phyloP scores from a whole-genome alignment of 2,329 filamentous ascomycete species.

The Escovopsis weberi region DNA sequence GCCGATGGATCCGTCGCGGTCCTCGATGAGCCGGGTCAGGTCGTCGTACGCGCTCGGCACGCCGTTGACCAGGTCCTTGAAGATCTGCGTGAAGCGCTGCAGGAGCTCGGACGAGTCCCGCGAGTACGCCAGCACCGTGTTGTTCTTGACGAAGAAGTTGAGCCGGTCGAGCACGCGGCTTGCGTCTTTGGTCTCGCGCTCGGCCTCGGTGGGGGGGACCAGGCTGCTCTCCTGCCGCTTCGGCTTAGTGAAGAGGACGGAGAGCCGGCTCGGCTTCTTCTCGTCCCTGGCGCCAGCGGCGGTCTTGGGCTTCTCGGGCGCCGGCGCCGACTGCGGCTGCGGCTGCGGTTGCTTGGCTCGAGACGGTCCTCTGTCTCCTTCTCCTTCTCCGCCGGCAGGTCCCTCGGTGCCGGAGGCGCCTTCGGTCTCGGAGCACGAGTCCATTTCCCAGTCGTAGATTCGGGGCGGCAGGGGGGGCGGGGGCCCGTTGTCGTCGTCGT shows the following conservation, averaged over 20 bases:
- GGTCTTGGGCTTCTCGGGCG: constrained; percentile 14
- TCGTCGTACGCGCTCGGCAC: constrained; percentile 89
- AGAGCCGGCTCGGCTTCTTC: constrained; percentile 22
- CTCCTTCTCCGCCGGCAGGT: constrained; percentile 9
- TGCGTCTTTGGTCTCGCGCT: constrained; percentile 54
- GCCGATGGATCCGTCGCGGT: constrained; percentile 45
- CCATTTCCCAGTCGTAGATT: constrained; percentile 34
- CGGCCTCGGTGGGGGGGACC: constrained; percentile 25
- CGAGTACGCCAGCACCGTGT: constrained; percentile 73
- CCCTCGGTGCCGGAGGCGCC: constrained; percentile 12
- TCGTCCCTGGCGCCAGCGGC: constrained; percentile 16
- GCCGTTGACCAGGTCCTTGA: constrained; percentile 85
- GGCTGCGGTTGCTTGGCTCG: not conserved
- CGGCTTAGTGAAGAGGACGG: constrained; percentile 21
- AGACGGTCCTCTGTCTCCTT: constrained; percentile 2
- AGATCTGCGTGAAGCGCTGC: constrained; percentile 71
- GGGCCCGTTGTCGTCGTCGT: constrained; percentile 11
- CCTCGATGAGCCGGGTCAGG: constrained; percentile 49
- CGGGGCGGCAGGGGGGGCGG: constrained; percentile 42
- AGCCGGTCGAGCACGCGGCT: constrained; percentile 67
- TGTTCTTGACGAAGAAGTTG: constrained; percentile 71
- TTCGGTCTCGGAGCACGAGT: constrained; percentile 26
- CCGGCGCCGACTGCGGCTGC: constrained; percentile 4
- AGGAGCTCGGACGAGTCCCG: constrained; percentile 71
- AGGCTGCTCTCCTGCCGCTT: constrained; percentile 24